These are phyloP conservation scores for Anthoceros angustus DNA, from an alignment of 225 moss, liverwort and hornwort species.

Conservation along the genomic window DNA sequence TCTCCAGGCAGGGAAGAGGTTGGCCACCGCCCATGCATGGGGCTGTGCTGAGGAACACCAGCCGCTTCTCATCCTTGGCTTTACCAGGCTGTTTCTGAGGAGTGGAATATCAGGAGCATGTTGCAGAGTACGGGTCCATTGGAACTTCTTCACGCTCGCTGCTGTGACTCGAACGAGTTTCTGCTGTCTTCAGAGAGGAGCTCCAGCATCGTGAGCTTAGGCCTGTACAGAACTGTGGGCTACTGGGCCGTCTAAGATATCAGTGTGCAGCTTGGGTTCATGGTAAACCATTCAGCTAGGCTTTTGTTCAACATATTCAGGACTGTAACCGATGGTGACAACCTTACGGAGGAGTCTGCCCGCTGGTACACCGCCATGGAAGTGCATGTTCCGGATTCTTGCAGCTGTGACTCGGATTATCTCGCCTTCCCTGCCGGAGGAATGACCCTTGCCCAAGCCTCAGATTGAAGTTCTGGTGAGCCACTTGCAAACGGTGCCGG, in stretches of 20 bases:
- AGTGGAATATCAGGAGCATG: slow-evolving; percentile 92
- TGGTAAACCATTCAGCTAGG: slow-evolving; percentile 32
- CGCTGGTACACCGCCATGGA: background rate
- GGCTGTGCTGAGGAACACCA: slow-evolving; percentile 55
- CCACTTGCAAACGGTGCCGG: too few relatives aligned
- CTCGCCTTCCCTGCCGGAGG: slow-evolving; percentile 35
- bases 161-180: slow-evolving; percentile 60
- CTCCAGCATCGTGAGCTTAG: slow-evolving; percentile 61
- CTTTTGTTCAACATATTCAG: slow-evolving; percentile 14
- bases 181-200: slow-evolving; percentile 63
- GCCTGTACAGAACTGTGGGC: slow-evolving; percentile 66
- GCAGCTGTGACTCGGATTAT: slow-evolving; percentile 29
- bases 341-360: background rate
- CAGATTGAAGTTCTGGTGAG: slow-evolving; percentile 61
- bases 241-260: slow-evolving; percentile 85
- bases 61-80: slow-evolving; percentile 77
- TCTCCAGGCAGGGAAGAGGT: slow-evolving; percentile 78
- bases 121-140: slow-evolving; percentile 94
- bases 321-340: slow-evolving; percentile 13
- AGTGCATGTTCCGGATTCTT: slow-evolving; percentile 11
- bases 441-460: slow-evolving; percentile 39
- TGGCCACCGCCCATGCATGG: slow-evolving; percentile 52
- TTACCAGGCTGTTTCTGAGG: slow-evolving; percentile 62
- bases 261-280: slow-evolving; percentile 63
- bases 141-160: slow-evolving; percentile 90